A percentile compares a stretch with the other conserved stretches of the same genome.
Conservation (phyloP, 106 monocot genomes). For the Hemerocallis citrina region DNA sequence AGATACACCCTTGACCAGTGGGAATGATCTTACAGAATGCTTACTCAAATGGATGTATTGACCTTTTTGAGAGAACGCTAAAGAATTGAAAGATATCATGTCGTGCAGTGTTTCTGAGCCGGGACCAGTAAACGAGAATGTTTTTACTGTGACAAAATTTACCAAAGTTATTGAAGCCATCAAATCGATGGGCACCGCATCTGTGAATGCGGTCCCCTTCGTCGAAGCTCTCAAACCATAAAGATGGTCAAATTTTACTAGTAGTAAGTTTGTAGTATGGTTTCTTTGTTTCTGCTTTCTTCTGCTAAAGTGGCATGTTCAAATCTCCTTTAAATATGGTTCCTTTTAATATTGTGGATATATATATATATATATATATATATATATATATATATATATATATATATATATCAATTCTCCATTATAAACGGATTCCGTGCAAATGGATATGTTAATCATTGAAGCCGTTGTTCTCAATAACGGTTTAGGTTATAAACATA, state of each 20-base stretch:
- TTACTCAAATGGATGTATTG: slow-evolving; percentile 75
- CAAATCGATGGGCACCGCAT: slow-evolving; percentile 40
- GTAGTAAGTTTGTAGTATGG: slow-evolving; percentile 27
- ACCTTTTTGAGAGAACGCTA: slow-evolving; percentile 24
- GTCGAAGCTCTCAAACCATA: slow-evolving; percentile 16
- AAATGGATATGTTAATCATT: no score
- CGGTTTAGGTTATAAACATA: no score
- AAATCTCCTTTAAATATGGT: background rate
- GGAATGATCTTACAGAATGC: slow-evolving; percentile 83
- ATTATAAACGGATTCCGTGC: no score
- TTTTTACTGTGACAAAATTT: slow-evolving; percentile 38
- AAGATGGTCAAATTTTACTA: slow-evolving; percentile 18
- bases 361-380: background rate
- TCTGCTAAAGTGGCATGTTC: no score
- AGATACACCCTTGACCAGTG: no score
- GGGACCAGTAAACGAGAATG: slow-evolving; percentile 30
- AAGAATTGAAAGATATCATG: slow-evolving; percentile 36
- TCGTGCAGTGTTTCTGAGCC: slow-evolving; percentile 23
- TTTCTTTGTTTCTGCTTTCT: background rate
- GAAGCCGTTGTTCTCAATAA: no score
- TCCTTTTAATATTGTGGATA: background rate
- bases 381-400: no score
- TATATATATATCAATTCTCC: no score
- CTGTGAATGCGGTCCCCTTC: slow-evolving; percentile 46
- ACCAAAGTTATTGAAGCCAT: slow-evolving; percentile 43